phyloP scores from a whole-genome alignment of 2,329 filamentous ascomycete species.

The Hirsutella minnesotensis region DNA sequence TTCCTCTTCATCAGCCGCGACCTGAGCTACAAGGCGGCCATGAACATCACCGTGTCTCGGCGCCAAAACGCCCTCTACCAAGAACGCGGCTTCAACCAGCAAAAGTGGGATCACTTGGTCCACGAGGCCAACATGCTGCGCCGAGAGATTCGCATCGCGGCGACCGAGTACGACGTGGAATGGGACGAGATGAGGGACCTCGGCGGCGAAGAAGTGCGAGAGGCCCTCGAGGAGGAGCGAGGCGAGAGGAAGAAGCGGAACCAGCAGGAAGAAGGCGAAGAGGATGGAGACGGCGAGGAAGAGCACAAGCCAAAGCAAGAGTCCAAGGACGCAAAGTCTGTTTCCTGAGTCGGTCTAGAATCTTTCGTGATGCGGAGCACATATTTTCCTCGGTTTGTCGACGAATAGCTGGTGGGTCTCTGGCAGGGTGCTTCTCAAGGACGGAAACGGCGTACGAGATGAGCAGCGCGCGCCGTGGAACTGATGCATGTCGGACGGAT shows the following conservation, averaged over 20 bases:
- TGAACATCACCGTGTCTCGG: constrained; percentile 74
- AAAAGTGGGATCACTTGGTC: constrained; percentile 66
- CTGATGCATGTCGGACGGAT: too few relatives aligned
- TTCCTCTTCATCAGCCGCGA: constrained; percentile 89
- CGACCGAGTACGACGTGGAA: constrained; percentile 79
- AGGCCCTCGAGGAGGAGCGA: constrained; percentile 42
- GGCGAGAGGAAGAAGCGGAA: constrained; percentile 21
- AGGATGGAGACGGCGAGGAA: constrained; percentile 20
- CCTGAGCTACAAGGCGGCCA: constrained; percentile 72
- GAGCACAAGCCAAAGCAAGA: constrained; percentile 6
- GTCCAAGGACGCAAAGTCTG: constrained; percentile 1
- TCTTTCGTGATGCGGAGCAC: too few relatives aligned
- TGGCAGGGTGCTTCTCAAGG: too few relatives aligned
- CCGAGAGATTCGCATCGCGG: constrained; percentile 67
- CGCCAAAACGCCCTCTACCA: constrained; percentile 70
- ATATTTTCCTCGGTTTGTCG: too few relatives aligned
- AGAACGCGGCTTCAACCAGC: constrained; percentile 60
- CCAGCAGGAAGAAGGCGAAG: constrained; percentile 23
- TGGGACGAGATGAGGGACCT: constrained; percentile 74
- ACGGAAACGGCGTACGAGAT: too few relatives aligned
- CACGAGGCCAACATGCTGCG: constrained; percentile 69
- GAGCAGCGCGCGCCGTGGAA: too few relatives aligned
- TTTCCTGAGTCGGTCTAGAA: too few relatives aligned
- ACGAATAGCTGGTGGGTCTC: too few relatives aligned
- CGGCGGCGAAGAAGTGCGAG: constrained; percentile 51